These are phyloP conservation scores for Aspergillus homomorphus DNA, from an alignment of 495 filamentous ascomycete species.

Conservation along the genomic window DNA sequence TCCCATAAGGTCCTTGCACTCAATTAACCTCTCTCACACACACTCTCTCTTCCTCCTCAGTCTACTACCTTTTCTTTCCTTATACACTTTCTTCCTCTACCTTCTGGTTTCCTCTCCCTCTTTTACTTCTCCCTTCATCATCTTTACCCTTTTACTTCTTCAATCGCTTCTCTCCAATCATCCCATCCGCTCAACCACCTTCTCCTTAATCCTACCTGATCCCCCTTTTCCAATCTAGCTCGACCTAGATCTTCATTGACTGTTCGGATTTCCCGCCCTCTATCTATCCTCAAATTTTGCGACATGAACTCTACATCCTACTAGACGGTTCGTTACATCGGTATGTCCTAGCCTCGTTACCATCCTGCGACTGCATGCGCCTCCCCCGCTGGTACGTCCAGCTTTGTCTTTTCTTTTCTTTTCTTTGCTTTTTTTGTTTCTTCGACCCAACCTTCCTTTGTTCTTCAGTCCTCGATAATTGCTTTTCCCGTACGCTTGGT, in stretches of 20 bases:
- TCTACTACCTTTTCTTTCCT: background rate
- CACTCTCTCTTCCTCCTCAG: conserved; percentile 1
- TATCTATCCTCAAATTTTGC: conserved; percentile 5
- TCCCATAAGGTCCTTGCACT: background rate
- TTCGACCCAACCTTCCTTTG: conserved; percentile 6
- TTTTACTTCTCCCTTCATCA: conserved; percentile 7
- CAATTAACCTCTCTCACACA: too few relatives aligned
- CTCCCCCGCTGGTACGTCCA: background rate
- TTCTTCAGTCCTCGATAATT: background rate
- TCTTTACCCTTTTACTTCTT: conserved; percentile 4
- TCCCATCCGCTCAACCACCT: conserved; percentile 5
- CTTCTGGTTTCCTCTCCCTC: conserved; percentile 12
- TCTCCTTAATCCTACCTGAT: background rate
- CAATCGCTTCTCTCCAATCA: conserved; percentile 6
- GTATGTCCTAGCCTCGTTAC: conserved; percentile 18
- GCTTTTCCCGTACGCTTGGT: background rate
- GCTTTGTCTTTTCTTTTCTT: conserved; percentile 9
- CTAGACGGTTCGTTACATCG: conserved; percentile 22
- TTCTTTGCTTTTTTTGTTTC: conserved; percentile 7
- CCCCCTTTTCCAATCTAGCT: background rate
- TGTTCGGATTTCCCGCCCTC: conserved; percentile 1
- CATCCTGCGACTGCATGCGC: conserved; percentile 8
- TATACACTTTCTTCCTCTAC: background rate
- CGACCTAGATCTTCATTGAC: conserved; percentile 8
- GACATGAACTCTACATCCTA: conserved; percentile 17